Evolutionary conservation across 805 yeast species (phyloP).

Genomic region (Yamadazyma endophytica): DNA sequence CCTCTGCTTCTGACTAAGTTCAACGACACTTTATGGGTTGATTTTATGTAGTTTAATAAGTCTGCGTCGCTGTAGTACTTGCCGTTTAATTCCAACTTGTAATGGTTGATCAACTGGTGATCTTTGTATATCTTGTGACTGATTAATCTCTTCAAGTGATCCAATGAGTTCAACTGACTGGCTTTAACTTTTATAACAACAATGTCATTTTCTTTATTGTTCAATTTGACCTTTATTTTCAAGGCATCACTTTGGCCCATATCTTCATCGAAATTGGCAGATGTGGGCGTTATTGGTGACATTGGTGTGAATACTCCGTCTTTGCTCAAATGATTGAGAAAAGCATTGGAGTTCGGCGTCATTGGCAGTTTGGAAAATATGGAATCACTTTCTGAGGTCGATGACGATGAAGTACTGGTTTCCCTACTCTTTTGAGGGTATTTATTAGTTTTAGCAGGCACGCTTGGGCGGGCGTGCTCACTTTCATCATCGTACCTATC

Average conservation of each 20-base stretch:
- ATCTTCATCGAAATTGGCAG: not conserved
- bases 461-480: no score
- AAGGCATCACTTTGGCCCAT: constrained; percentile 7
- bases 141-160: constrained; percentile 22
- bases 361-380: constrained; percentile 8
- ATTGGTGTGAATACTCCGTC: constrained; percentile 5
- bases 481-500: constrained; percentile 3
- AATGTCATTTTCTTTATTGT: constrained; percentile 26
- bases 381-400: not conserved
- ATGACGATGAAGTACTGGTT: not conserved
- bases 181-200: constrained; percentile 22
- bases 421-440: constrained; percentile 3
- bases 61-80: constrained; percentile 10
- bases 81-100: constrained; percentile 13
- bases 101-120: constrained; percentile 21
- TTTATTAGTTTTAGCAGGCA: not conserved
- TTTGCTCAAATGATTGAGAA: constrained; percentile 1
- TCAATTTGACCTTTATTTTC: constrained; percentile 22
- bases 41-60: constrained; percentile 14
- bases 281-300: constrained; percentile 8
- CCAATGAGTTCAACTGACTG: constrained; percentile 19
- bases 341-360: not conserved
- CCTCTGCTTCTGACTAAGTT: constrained; percentile 17
- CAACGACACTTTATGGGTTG: constrained; percentile 20
- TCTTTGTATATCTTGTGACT: constrained; percentile 29